phyloP scores from a whole-genome alignment of 2,329 filamentous ascomycete species.

The Pseudocercospora eumusae region DNA sequence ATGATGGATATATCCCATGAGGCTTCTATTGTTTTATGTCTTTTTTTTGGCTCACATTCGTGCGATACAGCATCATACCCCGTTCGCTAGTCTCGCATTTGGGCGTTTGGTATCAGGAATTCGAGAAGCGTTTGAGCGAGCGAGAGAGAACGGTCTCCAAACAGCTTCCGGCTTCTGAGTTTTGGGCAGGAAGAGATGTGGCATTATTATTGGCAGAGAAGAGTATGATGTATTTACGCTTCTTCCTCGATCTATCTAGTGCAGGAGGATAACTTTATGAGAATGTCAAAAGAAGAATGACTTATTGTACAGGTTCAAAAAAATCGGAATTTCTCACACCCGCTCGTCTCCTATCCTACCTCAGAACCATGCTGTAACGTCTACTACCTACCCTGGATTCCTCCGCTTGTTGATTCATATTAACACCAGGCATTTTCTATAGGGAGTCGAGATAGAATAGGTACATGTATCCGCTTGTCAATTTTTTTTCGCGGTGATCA shows the following conservation, averaged over 20 bases:
- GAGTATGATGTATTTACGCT: conserved; percentile 7
- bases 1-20: conserved; percentile 10
- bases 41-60: conserved; percentile 6
- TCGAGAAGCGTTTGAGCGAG: conserved; percentile 14
- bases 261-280: not conserved
- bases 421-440: too few species aligned
- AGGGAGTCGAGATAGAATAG: too few species aligned
- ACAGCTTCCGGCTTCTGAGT: not conserved
- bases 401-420: too few species aligned
- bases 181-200: not conserved
- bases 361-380: too few species aligned
- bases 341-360: too few species aligned
- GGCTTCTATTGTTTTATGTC: conserved; percentile 13
- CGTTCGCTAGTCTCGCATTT: conserved; percentile 17
- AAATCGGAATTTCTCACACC: too few species aligned
- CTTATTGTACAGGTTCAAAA: not conserved
- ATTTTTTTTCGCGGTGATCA: too few species aligned
- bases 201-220: too few species aligned
- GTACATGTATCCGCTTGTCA: too few species aligned
- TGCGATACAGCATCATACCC: conserved; percentile 29
- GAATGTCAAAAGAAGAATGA: not conserved
- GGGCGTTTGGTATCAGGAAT: conserved; percentile 5
- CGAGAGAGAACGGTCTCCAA: not conserved
- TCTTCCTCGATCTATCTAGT: not conserved
- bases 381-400: too few species aligned